phyloP scores from a whole-genome alignment of 1,139 yeast genomes.

The Ogataea hybrid region DNA sequence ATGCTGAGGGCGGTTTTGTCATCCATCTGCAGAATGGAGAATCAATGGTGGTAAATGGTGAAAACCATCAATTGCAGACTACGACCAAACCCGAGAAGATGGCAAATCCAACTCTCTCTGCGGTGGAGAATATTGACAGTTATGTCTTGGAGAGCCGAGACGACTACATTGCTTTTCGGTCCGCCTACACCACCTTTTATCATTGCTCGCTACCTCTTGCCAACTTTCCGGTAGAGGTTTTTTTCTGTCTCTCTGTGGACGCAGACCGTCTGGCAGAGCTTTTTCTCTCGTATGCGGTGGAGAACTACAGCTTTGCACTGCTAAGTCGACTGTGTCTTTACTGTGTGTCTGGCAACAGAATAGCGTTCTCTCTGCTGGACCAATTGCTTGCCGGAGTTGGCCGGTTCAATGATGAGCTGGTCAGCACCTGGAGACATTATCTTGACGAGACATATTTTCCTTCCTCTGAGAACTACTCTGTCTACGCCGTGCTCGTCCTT shows the following conservation, averaged over 20 bases:
- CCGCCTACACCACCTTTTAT: slow-evolving; percentile 7
- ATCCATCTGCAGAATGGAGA: slow-evolving; percentile 22
- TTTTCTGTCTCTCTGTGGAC: slow-evolving; percentile 6
- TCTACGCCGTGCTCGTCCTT: slow-evolving; percentile 14
- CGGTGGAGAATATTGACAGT: background rate
- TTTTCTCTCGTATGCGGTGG: too few species aligned
- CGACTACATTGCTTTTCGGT: background rate
- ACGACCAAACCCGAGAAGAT: background rate
- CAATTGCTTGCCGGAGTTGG: slow-evolving; percentile 16
- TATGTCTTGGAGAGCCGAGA: slow-evolving; percentile 9
- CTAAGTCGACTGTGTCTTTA: slow-evolving; percentile 11
- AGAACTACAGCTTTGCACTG: slow-evolving; percentile 8
- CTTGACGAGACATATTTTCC: slow-evolving; percentile 7
- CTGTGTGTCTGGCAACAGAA: slow-evolving; percentile 5
- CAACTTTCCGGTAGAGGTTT: slow-evolving; percentile 9
- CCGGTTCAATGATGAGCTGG: slow-evolving; percentile 9
- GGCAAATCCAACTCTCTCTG: too few species aligned
- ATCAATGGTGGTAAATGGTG: slow-evolving; percentile 17
- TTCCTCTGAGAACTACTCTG: slow-evolving; percentile 5
- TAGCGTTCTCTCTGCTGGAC: slow-evolving; percentile 13
- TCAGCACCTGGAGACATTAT: slow-evolving; percentile 7
- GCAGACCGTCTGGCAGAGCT: slow-evolving; percentile 5
- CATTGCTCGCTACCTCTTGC: slow-evolving; percentile 2
- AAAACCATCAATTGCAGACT: slow-evolving; percentile 15
- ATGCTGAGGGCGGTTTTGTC: slow-evolving; percentile 10